These are phyloP conservation scores for Grosmannia serpens DNA, from an alignment of 2,329 filamentous ascomycete genomes.

Conservation along the genomic window DNA sequence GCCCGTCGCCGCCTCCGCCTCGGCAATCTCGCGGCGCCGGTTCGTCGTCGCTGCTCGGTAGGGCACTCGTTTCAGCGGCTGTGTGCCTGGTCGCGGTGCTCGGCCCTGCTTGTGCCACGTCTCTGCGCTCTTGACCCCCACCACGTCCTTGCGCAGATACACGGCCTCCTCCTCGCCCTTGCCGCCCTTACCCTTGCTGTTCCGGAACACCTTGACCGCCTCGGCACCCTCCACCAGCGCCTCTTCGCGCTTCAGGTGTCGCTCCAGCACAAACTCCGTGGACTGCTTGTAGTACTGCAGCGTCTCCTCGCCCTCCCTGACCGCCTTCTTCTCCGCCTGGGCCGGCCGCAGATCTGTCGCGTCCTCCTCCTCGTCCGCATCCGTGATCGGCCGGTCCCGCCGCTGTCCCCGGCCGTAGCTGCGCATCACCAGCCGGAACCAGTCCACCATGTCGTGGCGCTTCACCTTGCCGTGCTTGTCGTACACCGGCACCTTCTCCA, in stretches of 20 bases:
- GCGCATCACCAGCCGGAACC: slow-evolving; percentile 67
- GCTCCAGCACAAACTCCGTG: slow-evolving; percentile 70
- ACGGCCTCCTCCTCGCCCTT: slow-evolving; percentile 51
- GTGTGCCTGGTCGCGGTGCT: slow-evolving; percentile 55
- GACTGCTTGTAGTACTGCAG: slow-evolving; percentile 82
- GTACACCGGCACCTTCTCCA: slow-evolving; percentile 72
- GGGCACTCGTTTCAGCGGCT: slow-evolving; percentile 75
- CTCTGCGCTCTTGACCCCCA: slow-evolving; percentile 79
- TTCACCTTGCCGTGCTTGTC: slow-evolving; percentile 67
- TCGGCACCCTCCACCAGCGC: slow-evolving; percentile 60
- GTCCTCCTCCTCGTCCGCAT: slow-evolving; percentile 71
- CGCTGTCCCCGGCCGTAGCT: slow-evolving; percentile 47
- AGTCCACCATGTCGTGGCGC: slow-evolving; percentile 69
- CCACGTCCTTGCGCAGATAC: slow-evolving; percentile 66
- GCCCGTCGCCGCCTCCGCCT: slow-evolving; percentile 67
- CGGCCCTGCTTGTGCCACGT: slow-evolving; percentile 97
- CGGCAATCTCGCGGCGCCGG: slow-evolving; percentile 78
- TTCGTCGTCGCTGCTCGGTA: slow-evolving; percentile 85
- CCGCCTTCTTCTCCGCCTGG: slow-evolving; percentile 59
- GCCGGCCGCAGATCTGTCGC: slow-evolving; percentile 62
- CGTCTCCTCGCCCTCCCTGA: slow-evolving; percentile 67
- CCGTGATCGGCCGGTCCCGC: slow-evolving; percentile 44
- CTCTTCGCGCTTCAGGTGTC: slow-evolving; percentile 86
- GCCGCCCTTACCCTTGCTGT: slow-evolving; percentile 56
- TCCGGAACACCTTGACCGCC: slow-evolving; percentile 61